Evolutionary conservation across 768 basidiomycete species (phyloP), one percentile per base, ranked within the genome.

Genomic region (Coprinopsis cinerea): DNA sequence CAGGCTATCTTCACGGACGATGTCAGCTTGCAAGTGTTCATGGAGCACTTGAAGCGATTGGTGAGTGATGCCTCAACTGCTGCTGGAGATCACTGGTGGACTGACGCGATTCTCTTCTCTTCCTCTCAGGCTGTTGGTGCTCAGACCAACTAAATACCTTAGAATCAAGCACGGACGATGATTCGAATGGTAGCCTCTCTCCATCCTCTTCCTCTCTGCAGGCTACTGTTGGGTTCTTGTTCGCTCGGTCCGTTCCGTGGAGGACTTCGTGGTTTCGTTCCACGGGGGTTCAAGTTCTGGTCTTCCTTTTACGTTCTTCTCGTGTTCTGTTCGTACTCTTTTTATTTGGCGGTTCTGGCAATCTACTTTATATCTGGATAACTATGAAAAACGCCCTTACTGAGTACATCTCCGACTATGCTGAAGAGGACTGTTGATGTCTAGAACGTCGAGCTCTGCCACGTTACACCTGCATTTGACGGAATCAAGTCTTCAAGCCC

Each of bases 1-100:
- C 88, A 92, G 66, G 90, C 92, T 14, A 97, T 99, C 66, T 96
- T 97, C 66, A 99, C 96, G 48, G 96, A 98, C 63, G 95, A 99
- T 66, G 95, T 98, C 54, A 96, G 92, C 64, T 78, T 97, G 69
- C 91, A 94, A 66, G 88, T 94, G 49, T 95, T 96, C 74, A 94
- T 93, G 93, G 94, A 96, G 61, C 90, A 94, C 71, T 72, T 97
- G 68, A 96, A 95, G 67, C 83, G 92, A 61, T 68, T 97, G 73
- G 93, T 86, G 58, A 61, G 83, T 71, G 50, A n/a, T n/a, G n/a
- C n/a, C n/a, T n/a, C n/a, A n/a, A n/a, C n/a, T n/a, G n/a, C n/a
- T n/a, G n/a, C n/a, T n/a, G n/a, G n/a, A n/a, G n/a, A n/a, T n/a
- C n/a, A n/a, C n/a, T n/a, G n/a, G n/a, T n/a, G n/a, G 27, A 27